Percentiles rank a stretch among this genome's conserved stretches.
These are phyloP conservation scores for Plasmodium reichenowi DNA, from an alignment of 169 alveolate genomes.

Conservation along the genomic window DNA sequence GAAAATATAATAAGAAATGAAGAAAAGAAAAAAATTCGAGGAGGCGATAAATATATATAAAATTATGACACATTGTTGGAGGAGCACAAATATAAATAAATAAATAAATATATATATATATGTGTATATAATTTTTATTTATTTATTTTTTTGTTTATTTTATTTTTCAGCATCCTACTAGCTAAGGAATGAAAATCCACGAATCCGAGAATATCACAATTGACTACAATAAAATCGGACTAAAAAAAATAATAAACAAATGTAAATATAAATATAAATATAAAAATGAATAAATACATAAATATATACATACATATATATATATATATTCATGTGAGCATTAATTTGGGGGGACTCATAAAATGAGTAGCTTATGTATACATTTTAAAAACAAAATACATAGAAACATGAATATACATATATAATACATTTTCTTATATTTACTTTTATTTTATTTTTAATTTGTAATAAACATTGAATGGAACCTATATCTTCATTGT, in stretches of 20 bases:
- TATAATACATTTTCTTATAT: neutral
- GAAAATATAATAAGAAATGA: neutral
- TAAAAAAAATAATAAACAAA: constrained; percentile 9
- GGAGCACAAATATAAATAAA: neutral
- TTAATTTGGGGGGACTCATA: constrained; percentile 10
- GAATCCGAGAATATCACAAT: constrained; percentile 66
- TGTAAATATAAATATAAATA: neutral
- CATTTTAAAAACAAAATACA: too few species aligned
- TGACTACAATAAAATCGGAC: constrained; percentile 70
- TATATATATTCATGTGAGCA: too few species aligned
- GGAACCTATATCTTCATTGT: constrained; percentile 56
- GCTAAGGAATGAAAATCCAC: constrained; percentile 73
- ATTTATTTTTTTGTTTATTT: too few species aligned
- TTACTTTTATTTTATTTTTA: constrained; percentile 39
- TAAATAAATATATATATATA: neutral
- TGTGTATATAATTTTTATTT: too few species aligned
- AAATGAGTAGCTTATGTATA: neutral
- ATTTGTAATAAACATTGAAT: constrained; percentile 53
- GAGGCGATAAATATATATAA: neutral
- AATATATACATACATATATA: neutral
- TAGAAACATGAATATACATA: neutral
- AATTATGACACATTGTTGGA: too few species aligned
- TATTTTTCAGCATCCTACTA: constrained; percentile 14
- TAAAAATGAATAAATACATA: too few species aligned
- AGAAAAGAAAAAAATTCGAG: neutral